phyloP scores from a whole-genome alignment of 257 asterid species.

The Henckelia pumila region DNA sequence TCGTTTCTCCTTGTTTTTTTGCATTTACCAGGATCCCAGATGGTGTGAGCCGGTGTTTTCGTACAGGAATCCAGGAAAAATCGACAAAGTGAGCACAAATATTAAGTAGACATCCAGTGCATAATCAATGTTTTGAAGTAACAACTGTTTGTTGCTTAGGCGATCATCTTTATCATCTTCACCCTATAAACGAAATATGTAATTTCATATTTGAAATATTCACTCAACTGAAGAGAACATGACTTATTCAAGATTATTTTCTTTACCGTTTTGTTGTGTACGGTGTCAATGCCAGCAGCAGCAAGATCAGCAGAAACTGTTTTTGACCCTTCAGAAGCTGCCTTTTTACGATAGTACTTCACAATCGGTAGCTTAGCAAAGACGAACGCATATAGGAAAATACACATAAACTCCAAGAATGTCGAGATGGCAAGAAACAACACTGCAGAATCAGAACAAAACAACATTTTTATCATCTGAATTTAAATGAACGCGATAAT shows the following conservation, averaged over 20 bases:
- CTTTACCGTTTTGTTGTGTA: slow-evolving; percentile 23
- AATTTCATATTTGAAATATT: neutral
- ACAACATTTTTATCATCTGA: neutral
- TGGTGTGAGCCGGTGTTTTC: slow-evolving; percentile 79
- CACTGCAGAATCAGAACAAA: slow-evolving; percentile 39
- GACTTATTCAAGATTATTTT: neutral
- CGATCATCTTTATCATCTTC: slow-evolving; percentile 38
- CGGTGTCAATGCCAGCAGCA: slow-evolving; percentile 62
- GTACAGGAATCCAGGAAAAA: slow-evolving; percentile 79
- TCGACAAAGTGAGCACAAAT: slow-evolving; percentile 63
- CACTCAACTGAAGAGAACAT: neutral
- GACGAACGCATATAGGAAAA: slow-evolving; percentile 58
- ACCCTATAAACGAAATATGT: slow-evolving; percentile 22
- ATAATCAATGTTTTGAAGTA: slow-evolving; percentile 57
- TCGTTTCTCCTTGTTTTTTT: neutral
- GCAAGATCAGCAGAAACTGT: slow-evolving; percentile 88
- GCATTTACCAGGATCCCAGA: slow-evolving; percentile 70
- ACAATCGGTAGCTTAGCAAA: slow-evolving; percentile 69
- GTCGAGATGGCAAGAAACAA: slow-evolving; percentile 65
- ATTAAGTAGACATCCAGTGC: slow-evolving; percentile 50
- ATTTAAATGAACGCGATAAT: neutral
- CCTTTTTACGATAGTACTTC: slow-evolving; percentile 66
- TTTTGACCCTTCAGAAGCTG: slow-evolving; percentile 82
- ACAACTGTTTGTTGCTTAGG: slow-evolving; percentile 51
- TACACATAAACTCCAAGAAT: slow-evolving; percentile 58